A percentile compares a stretch with the other conserved stretches of the same genome.
Evolutionary conservation across 306 rosid species (phyloP).

Genomic region (Lathyrus tuberosus): DNA sequence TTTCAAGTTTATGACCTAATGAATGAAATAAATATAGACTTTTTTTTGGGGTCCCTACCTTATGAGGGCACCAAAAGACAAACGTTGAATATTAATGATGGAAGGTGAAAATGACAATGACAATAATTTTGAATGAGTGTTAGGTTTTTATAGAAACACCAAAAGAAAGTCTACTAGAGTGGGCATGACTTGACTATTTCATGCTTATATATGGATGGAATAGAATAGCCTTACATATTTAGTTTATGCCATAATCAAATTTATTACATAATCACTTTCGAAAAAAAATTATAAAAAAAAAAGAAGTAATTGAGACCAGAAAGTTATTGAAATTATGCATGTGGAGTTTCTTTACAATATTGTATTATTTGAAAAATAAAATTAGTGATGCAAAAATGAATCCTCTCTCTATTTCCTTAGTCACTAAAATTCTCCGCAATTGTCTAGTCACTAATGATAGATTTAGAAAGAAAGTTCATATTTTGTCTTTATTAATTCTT

Average conservation of each 20-base stretch:
- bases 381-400: too few species aligned
- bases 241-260: neutral
- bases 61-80: slow-evolving; percentile 8
- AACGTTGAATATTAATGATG: slow-evolving; percentile 21
- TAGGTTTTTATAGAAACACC: slow-evolving; percentile 12
- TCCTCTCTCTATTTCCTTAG: too few species aligned
- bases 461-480: too few species aligned
- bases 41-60: neutral
- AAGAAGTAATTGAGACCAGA: neutral
- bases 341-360: too few species aligned
- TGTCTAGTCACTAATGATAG: too few species aligned
- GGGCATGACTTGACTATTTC: slow-evolving; percentile 56
- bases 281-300: too few species aligned
- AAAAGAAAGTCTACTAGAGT: slow-evolving; percentile 49
- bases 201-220: slow-evolving; percentile 2
- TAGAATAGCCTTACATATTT: neutral
- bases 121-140: slow-evolving; percentile 37
- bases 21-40: neutral
- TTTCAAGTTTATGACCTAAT: slow-evolving; percentile 44
- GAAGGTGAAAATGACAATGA: slow-evolving; percentile 53
- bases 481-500: too few species aligned
- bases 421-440: too few species aligned
- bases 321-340: too few species aligned
- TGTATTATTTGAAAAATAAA: too few species aligned
- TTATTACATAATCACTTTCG: neutral